phyloP scores from a whole-genome alignment of 2,329 filamentous ascomycete species.

The Xylaria digitata region DNA sequence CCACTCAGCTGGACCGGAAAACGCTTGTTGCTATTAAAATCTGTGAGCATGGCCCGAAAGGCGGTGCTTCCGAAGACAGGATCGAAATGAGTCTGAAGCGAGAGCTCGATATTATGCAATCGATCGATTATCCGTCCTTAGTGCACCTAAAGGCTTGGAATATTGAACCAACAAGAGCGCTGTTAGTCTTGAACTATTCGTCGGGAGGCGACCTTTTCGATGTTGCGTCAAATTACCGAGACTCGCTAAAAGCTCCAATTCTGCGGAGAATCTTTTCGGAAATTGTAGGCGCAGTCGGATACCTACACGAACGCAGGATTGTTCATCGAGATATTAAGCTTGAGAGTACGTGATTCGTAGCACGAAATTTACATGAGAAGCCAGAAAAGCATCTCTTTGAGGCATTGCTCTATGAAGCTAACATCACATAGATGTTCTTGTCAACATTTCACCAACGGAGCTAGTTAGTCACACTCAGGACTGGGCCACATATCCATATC shows the following conservation, averaged over 20 bases:
- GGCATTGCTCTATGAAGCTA: constrained; percentile 27
- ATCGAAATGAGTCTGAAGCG: constrained; percentile 94
- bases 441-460: constrained; percentile 79
- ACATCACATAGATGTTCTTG: constrained; percentile 78
- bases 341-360: constrained; percentile 74
- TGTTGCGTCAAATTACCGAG: constrained; percentile 78
- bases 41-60: constrained; percentile 92
- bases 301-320: constrained; percentile 86
- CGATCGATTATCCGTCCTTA: constrained; percentile 87
- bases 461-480: constrained; percentile 72
- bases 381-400: constrained; percentile 31
- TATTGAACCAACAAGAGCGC: constrained; percentile 81
- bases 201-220: constrained; percentile 96
- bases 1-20: constrained; percentile 68
- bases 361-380: neutral
- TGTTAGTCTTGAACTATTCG: constrained; percentile 91
- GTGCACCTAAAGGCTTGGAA: constrained; percentile 93
- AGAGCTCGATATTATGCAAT: constrained; percentile 93
- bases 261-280: constrained; percentile 91
- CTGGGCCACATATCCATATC: constrained; percentile 81
- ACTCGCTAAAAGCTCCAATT: constrained; percentile 74
- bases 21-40: constrained; percentile 94
- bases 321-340: constrained; percentile 98
- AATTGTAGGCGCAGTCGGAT: constrained; percentile 83
- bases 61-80: constrained; percentile 91